These are phyloP conservation scores for Magnaporthiopsis rhizophila DNA, from an alignment of 2,329 filamentous ascomycete species.

Conservation along the genomic window DNA sequence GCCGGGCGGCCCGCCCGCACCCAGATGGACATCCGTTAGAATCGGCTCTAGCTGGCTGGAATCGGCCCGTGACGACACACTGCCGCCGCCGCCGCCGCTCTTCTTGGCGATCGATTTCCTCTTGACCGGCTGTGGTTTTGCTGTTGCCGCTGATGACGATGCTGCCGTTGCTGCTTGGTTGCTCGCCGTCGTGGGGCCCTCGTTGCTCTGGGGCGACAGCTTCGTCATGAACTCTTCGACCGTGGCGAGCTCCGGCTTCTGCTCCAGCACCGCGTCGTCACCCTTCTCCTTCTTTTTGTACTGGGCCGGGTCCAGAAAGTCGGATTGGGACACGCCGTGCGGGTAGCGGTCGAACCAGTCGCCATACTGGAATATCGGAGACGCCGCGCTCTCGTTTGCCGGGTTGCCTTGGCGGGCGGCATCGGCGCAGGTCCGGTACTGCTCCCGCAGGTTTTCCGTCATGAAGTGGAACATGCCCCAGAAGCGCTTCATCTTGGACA, in stretches of 20 bases:
- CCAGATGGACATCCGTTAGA: conserved; percentile 25
- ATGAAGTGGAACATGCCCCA: conserved; percentile 99
- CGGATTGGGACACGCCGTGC: conserved; percentile 76
- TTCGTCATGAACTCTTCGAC: conserved; percentile 91
- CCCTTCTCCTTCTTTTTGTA: conserved; percentile 66
- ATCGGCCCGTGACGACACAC: conserved; percentile 22
- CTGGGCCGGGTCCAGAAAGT: conserved; percentile 69
- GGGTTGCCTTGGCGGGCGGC: conserved; percentile 62
- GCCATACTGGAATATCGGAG: conserved; percentile 82
- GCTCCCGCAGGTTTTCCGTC: conserved; percentile 82
- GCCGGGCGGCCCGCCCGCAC: conserved; percentile 16
- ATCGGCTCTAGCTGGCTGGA: conserved; percentile 27
- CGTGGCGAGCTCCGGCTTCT: conserved; percentile 80
- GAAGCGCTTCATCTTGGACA: conserved; percentile 91
- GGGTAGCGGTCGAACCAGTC: conserved; percentile 98
- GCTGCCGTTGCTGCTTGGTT: conserved; percentile 15
- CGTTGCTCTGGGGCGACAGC: conserved; percentile 53
- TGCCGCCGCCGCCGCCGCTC: conserved; percentile 17
- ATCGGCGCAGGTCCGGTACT: conserved; percentile 80
- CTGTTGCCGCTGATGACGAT: conserved; percentile 10
- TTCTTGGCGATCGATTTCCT: conserved; percentile 32
- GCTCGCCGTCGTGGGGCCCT: conserved; percentile 21
- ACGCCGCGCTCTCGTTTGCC: conserved; percentile 37
- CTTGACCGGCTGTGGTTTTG: conserved; percentile 20
- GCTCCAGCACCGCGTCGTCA: conserved; percentile 81